These are phyloP conservation scores for Cystobasidium slooffiae DNA, from an alignment of 1,284 basidiomycete genomes.

Conservation along the genomic window DNA sequence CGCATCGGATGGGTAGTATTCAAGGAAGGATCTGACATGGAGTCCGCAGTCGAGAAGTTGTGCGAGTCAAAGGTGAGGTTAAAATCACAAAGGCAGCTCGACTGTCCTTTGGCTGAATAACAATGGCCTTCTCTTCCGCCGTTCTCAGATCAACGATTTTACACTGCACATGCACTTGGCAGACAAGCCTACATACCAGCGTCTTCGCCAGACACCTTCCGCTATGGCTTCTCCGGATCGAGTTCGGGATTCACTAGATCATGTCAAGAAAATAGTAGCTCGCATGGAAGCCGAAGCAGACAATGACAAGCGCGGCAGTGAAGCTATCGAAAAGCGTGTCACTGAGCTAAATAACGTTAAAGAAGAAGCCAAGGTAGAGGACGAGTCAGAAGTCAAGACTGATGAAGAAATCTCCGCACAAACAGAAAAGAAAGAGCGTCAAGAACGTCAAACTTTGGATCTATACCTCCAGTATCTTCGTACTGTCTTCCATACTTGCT, in stretches of 20 bases:
- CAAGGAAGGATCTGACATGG: conserved; percentile 78
- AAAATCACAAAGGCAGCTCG: too few relatives aligned
- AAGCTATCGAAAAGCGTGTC: conserved; percentile 55
- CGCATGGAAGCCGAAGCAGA: conserved; percentile 46
- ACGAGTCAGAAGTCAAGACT: background rate
- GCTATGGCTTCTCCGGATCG: conserved; percentile 76
- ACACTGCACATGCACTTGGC: conserved; percentile 86
- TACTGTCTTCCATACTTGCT: conserved; percentile 84
- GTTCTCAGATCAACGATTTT: conserved; percentile 80
- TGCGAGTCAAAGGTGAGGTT: conserved; percentile 75
- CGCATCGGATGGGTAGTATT: conserved; percentile 91
- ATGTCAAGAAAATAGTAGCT: conserved; percentile 70
- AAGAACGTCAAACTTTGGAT: conserved; percentile 63
- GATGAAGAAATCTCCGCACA: background rate
- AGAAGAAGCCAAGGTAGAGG: conserved; percentile 11
- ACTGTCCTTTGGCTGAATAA: conserved; percentile 27
- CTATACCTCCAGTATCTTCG: conserved; percentile 82
- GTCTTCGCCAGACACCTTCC: conserved; percentile 77
- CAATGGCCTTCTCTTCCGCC: conserved; percentile 33
- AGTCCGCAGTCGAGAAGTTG: conserved; percentile 69
- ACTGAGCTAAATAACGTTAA: conserved; percentile 49
- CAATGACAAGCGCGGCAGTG: conserved; percentile 52
- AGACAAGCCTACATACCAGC: conserved; percentile 74
- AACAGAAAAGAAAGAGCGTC: conserved; percentile 20
- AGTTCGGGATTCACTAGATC: conserved; percentile 74